A percentile compares a stretch with the other conserved stretches of the same genome.
Evolutionary conservation across 2,329 filamentous ascomycete genomes (phyloP).

Genomic region (Pyrenophora teres): DNA sequence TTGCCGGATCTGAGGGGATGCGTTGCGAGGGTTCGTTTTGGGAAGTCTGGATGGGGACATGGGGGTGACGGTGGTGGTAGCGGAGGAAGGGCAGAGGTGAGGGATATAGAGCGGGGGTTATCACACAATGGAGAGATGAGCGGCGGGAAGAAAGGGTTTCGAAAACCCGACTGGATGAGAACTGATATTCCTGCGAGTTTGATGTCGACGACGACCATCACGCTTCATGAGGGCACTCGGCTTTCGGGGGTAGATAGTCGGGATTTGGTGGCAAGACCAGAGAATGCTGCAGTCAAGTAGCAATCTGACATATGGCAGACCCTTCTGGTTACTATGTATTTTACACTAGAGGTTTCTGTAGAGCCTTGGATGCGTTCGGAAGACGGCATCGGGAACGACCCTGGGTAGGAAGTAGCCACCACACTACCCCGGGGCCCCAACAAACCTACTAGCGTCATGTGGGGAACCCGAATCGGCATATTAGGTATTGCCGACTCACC

Average conservation of each 20-base stretch:
- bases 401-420: no score
- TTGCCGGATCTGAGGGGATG: constrained; percentile 34
- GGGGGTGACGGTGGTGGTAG: not conserved
- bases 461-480: no score
- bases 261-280: not conserved
- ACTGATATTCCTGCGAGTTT: constrained; percentile 23
- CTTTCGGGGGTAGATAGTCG: not conserved
- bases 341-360: no score
- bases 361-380: no score
- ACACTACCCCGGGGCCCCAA: no score
- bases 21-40: constrained; percentile 23
- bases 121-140: not conserved
- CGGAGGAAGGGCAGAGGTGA: not conserved
- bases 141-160: constrained; percentile 9
- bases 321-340: no score
- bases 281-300: not conserved
- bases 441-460: no score
- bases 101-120: constrained; percentile 8
- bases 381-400: no score
- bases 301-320: no score
- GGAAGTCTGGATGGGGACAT: constrained; percentile 12
- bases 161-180: constrained; percentile 32
- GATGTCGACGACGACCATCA: constrained; percentile 24
- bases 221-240: constrained; percentile 11
- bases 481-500: no score